Evolutionary conservation across 2,329 filamentous ascomycete genomes (phyloP), one percentile per base, ranked within the genome.

Genomic region (Pseudogymnoascus sp.): DNA sequence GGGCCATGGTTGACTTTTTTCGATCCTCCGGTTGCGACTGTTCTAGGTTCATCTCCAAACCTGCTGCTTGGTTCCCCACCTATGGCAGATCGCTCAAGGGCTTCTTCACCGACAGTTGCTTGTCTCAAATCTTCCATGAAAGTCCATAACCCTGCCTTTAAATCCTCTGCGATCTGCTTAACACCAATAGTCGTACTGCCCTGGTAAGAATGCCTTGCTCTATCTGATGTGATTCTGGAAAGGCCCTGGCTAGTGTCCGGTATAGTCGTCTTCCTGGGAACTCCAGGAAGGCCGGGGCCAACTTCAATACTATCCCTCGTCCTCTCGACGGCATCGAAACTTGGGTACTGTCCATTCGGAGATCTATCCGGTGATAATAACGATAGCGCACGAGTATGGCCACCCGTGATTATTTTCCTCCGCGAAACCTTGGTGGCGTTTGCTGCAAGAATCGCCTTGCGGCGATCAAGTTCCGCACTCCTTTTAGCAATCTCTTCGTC

Each of bases 51-150:
- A 20, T 54, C 47, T 35, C n/a, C 8, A 33, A 33, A 50, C 25
- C 43, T 50, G 25, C 43, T 50, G 25, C 43, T 16, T 33, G 43
- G 8, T 22, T 50, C 43, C 8, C n/a, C 47, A 12, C 28, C 28
- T 33, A 20, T 33, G 6, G 28, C 8, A 18, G 28, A 12, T 54
- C 85, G 86, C 63, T 80, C 85, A 65, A 91, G 84, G 14, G 86
- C 90, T 76, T 99, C 94, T 60, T 99, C 94, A 22, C 94, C 94
- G 6, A 99, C 92, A 0, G 94, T 96, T 12, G 93, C 95, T 74
- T 97, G 94, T 66, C 92, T 84, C 57, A 99, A 85, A 71, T 99
- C 94, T 72, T 97, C 94, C 63, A 96, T 86, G 74, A 99, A 99
- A 1, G 90, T 96, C 85, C 89, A 92, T 57, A 99, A 77, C 1